phyloP scores from a whole-genome alignment of 768 basidiomycete genomes.

The Termitomyces sp. region DNA sequence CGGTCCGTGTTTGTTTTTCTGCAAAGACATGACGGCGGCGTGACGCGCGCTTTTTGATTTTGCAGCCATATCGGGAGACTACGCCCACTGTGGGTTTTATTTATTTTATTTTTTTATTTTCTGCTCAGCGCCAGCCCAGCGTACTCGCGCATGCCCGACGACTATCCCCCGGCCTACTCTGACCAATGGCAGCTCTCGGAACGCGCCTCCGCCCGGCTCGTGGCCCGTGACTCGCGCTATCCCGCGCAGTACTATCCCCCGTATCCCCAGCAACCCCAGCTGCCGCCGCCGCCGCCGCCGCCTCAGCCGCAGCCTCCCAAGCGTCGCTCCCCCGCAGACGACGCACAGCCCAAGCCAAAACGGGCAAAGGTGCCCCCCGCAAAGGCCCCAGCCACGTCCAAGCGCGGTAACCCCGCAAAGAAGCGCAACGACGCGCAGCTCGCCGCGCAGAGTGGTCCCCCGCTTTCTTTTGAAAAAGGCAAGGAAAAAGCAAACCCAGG shows the following conservation, averaged over 20 bases:
- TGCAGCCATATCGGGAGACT: constrained; percentile 38
- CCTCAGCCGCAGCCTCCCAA: constrained; percentile 20
- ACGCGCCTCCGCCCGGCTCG: constrained; percentile 53
- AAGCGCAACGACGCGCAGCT: constrained; percentile 67
- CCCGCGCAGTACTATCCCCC: constrained; percentile 1
- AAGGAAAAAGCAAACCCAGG: constrained; percentile 39
- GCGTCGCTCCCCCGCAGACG: constrained; percentile 24
- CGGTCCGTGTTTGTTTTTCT: constrained; percentile 34
- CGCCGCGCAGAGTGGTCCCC: constrained; percentile 70
- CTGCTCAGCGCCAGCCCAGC: not conserved
- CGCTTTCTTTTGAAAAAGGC: no score
- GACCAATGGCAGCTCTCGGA: constrained; percentile 42
- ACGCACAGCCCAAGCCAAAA: constrained; percentile 31
- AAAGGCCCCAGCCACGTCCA: constrained; percentile 21
- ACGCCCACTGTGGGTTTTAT: constrained; percentile 29
- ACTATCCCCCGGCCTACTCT: constrained; percentile 11
- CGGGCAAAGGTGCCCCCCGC: constrained; percentile 33
- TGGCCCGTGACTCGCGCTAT: constrained; percentile 34
- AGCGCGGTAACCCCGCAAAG: no score
- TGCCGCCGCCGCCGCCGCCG: not conserved
- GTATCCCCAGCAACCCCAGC: constrained; percentile 7
- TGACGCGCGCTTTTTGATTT: not conserved
- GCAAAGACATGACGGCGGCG: not conserved
- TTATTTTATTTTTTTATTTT: not conserved
- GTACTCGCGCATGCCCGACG: constrained; percentile 6